Evolutionary conservation across 176 grass and related monocot species (phyloP).

Genomic region (Paspalum notatum): DNA sequence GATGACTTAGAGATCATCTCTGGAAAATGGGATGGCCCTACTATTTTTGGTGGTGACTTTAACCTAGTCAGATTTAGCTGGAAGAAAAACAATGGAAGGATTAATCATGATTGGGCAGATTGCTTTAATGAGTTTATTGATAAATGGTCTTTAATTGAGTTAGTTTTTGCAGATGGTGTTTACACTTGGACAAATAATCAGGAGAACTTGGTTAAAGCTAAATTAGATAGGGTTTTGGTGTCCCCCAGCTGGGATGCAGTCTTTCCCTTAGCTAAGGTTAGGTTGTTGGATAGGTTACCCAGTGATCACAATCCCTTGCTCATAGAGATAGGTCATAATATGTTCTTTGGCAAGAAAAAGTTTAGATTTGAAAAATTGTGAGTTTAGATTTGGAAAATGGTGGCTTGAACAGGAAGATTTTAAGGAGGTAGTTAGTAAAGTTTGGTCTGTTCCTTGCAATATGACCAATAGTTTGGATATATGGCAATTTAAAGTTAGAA

Average conservation of each 20-base stretch:
- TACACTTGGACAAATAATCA: background rate
- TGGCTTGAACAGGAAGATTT: background rate
- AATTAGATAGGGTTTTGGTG: background rate
- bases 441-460: background rate
- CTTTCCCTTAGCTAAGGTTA: background rate
- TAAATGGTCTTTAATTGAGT: background rate
- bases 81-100: background rate
- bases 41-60: background rate
- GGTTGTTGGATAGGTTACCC: accelerated
- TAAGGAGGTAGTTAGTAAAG: accelerated
- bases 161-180: accelerated
- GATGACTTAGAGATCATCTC: accelerated
- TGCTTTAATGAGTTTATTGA: background rate
- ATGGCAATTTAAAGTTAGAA: background rate
- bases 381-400: background rate
- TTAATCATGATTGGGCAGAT: background rate
- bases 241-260: accelerated
- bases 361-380: background rate
- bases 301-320: background rate
- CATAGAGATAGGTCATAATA: accelerated
- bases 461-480: accelerated
- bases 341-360: background rate
- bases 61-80: accelerated
- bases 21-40: background rate
- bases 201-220: accelerated